Evolutionary conservation across 2,329 filamentous ascomycete genomes (phyloP), one percentile per base, ranked within the genome.

Genomic region (Stachybotrys chartarum): DNA sequence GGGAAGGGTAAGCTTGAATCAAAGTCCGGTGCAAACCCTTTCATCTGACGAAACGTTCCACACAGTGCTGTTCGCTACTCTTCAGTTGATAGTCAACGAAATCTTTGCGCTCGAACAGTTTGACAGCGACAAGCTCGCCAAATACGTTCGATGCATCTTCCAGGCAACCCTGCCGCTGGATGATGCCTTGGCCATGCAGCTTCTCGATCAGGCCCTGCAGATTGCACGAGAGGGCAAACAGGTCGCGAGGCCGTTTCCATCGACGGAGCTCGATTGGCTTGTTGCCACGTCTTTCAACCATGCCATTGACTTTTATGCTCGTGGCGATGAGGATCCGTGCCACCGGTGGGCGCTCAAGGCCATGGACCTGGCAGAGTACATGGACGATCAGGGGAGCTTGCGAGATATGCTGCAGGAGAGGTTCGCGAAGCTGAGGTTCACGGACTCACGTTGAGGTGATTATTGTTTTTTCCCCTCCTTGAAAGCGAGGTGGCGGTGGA

Each of bases 71-170:
- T 82, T 78, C 58, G 68, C 71, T 1, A 78, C 74, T 0, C 75
- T 91, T 56, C 80, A 86, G 50, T 81, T 84, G 57, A 84, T 92
- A 57, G 82, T 94, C 64, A 87, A 89, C 63, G 75, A 84, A 51
- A 84, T 87, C 17, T 87, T 83, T 70, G 75, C 70, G 1, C 69
- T 84, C 1, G 78, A 84, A 17, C 63, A 69, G 1, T 83, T 85
- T 49, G 78, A 87, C 58, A 75, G 76, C 5, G 65, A 68, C 1
- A 85, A 83, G 61, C 74, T 95, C 1, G 82, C 88, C 7, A 87
- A 87, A 62, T 96, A 94, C 74, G 81, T 93, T 50, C 83, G 90
- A 1, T 91, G 88, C 62, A 76, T 94, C 2, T 88, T 93, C 60
- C 86, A 88, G 58, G 75, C 84, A 1, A 80, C 87, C 0, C 70